Base-by-base conservation (phyloP, 1,284 basidiomycete genomes). In the Polyporus tsugae region DNA sequence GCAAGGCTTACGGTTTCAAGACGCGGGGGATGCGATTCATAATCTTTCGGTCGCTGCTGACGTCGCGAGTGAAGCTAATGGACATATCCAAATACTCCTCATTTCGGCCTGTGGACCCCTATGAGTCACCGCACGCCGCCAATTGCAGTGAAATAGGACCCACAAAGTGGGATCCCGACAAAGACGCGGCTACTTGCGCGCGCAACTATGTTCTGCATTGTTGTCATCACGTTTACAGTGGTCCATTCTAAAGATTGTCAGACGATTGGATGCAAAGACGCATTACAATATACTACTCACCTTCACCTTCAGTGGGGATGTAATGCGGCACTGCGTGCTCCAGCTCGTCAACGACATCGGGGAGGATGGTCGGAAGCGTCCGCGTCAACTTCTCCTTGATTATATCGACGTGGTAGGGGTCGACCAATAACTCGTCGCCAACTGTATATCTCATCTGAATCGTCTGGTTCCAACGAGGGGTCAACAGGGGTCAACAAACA, bases 121-220 rank as follows among this genome's bases (percentile, higher is more conserved):
- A 11, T 55, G 7, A 33, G 17, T 17, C 46, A 55, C 25, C 46
- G 36, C 60, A 6, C 22, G 5, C 29, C 17, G 19, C 6, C 29
- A 35, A 38, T 4, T 4, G 11, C 0, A 22, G 22, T 4, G 4
- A 29, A 17, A 19, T 6, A 15, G 15, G 3, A 68, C 75, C 19
- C 55, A 78, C 78, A 79, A 0, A 70, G 29, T n/a, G 77, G 75
- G 9, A 75, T 61, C 1, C 77, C 78, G 22, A 79, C 75, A 52
- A 79, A 79, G 3, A 76, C 68, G 6, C 78, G 75, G 58, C 73
- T 76, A 64, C 73, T 77, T 6, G 67, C 72, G 5, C 77, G 70
- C 6, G 74, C 73, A 17, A 77, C 69, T 25, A 79, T 70, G 19
- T 76, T 58, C 29, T 68, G 71, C 63, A 77, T 72, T 17, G 67